Evolutionary conservation across 2,329 filamentous ascomycete genomes (phyloP), one percentile per base, ranked within the genome.

Genomic region (Fusarium sulawesiense): DNA sequence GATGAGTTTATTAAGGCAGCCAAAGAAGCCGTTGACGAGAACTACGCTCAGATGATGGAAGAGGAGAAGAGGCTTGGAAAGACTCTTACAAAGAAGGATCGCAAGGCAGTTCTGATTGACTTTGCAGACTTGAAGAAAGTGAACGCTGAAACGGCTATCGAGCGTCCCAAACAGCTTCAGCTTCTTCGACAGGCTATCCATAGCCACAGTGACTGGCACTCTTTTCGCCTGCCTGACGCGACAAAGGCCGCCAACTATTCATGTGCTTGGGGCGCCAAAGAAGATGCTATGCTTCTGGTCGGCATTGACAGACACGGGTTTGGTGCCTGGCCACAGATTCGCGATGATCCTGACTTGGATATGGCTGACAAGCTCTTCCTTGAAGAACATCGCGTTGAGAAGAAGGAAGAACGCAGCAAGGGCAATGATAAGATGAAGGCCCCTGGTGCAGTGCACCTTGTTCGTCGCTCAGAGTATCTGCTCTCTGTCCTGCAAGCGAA

Each of bases 301-400:
- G 96, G 96, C 64, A 97, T 99, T 70, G 91, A 94, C 72, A 90
- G 92, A 59, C 95, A 99, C 77, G 96, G 96, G 4, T 98, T 97
- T 76, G 97, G 97, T 60, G 94, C 95, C 4, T 99, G 96, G 96
- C 88, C 91, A 3, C 92, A 94, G 73, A 98, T 99, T 75, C 91
- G 96, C 9, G 96, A 99, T 73, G 96, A 99, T 76, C 83, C 88
- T 2, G 94, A 98, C 32, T 88, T 99, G 23, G 92, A 90, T 11
- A 90, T 99, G 83, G 83, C 85, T 3, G 94, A 97, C 75, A 98
- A 98, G 77, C 93, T 98, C 78, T 99, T 97, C 82, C 83, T 99
- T 2, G 96, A 99, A 78, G 97, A 99, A 80, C 94, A 98, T 79
- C 92, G 95, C n/a, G 95, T 98, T 20, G 96, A 97, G 79, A 96